These are phyloP conservation scores for Beauveria sp. DNA, from an alignment of 2,329 filamentous ascomycete genomes.

Conservation along the genomic window DNA sequence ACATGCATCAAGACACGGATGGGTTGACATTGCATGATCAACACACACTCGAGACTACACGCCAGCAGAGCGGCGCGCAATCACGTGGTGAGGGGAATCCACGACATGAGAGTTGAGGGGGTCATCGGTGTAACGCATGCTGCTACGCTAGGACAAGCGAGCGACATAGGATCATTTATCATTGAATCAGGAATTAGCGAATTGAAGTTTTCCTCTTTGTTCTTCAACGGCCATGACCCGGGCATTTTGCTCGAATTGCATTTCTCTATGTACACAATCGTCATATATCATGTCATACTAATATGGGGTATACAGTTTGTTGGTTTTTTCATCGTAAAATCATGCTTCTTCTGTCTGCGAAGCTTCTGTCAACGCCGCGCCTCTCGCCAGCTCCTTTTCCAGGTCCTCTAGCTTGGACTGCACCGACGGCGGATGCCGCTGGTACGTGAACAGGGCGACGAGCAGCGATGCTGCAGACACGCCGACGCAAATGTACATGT, in stretches of 20 bases:
- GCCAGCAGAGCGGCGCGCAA: background rate
- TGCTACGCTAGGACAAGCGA: background rate
- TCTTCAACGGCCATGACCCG: background rate
- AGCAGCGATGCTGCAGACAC: constrained; percentile 13
- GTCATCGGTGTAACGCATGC: background rate
- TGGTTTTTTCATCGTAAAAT: background rate
- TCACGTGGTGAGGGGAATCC: background rate
- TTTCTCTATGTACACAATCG: background rate
- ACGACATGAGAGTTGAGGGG: background rate
- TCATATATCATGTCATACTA: background rate
- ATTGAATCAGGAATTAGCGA: constrained; percentile 6
- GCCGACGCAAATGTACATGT: constrained; percentile 17
- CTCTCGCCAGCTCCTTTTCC: constrained; percentile 12
- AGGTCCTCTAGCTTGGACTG: constrained; percentile 19
- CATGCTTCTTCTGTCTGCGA: background rate
- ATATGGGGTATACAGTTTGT: background rate
- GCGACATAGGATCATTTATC: background rate
- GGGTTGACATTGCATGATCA: background rate
- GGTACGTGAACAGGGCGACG: constrained; percentile 15
- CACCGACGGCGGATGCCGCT: constrained; percentile 16
- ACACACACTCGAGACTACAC: background rate
- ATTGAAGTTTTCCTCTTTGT: background rate
- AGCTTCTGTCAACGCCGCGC: background rate
- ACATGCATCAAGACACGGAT: background rate
- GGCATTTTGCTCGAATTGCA: background rate